phyloP scores from a whole-genome alignment of 1,284 basidiomycete species.

The Melampsora abietis-canadensis region DNA sequence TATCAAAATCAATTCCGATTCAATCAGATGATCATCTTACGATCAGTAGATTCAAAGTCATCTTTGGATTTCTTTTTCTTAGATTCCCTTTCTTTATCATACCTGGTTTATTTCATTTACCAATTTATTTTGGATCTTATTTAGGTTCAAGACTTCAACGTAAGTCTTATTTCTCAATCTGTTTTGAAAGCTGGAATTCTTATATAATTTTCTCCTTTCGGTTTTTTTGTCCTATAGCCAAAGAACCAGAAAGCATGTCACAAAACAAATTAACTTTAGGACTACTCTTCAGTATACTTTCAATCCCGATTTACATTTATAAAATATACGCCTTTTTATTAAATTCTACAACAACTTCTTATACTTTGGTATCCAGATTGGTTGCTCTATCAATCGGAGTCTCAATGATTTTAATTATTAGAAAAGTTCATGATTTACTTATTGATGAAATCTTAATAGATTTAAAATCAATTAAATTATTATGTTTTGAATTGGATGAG shows the following conservation, averaged over 20 bases:
- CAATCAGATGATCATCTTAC: not conserved
- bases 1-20: not conserved
- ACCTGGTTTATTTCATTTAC: slow-evolving; percentile 15
- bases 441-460: too few relatives aligned
- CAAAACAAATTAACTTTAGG: slow-evolving; percentile 30
- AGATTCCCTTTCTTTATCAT: slow-evolving; percentile 24
- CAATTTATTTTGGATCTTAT: slow-evolving; percentile 26
- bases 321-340: too few relatives aligned
- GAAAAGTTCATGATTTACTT: too few relatives aligned
- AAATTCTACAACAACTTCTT: not conserved
- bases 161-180: not conserved
- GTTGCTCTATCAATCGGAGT: not conserved
- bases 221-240: not conserved
- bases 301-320: slow-evolving; percentile 17
- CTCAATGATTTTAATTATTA: too few relatives aligned
- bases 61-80: not conserved
- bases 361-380: not conserved
- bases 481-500: too few relatives aligned
- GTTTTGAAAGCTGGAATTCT: too few relatives aligned
- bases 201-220: not conserved
- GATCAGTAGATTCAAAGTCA: not conserved
- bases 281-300: slow-evolving; percentile 9
- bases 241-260: slow-evolving; percentile 27
- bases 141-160: slow-evolving; percentile 32
- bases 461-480: too few relatives aligned